Evolutionary conservation across 2,329 filamentous ascomycete species (phyloP), one percentile per base, ranked within the genome.

Genomic region (Penicillium psychrosexuale): DNA sequence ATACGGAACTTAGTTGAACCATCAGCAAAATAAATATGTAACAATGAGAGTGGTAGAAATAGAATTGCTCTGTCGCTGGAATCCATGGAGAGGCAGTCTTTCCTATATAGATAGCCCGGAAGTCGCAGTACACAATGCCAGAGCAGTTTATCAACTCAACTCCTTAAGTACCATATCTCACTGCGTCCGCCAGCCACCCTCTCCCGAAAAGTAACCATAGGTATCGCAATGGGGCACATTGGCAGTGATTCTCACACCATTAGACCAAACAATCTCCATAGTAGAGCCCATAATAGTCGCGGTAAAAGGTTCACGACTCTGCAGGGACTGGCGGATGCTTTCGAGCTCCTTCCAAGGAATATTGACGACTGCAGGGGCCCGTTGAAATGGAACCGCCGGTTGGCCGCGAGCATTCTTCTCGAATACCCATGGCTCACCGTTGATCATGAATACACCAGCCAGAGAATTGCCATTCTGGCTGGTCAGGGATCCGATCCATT

Each of bases 391-490:
- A 17, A 19, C 34, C 8, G 52, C 52, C 3, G 47, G 38, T 50
- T 44, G n/a, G 6, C 47, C 34, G 8, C 28, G 39, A 13, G 50
- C 13, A 28, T 55, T 51, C 39, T 55, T 55, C 22, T 55, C 52
- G n/a, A 55, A 55, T 6, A 55, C 47, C 52, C 52, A 55, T 31
- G 47, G 47, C 47, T 55, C 52, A 17, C 52, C 52, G 3, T 55
- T 44, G 36, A 55, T 51, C 47, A 45, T 45, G 39, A 55, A 55
- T 19, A 55, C 28, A 12, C 52, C 52, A 7, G 52, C 52, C 52
- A 55, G 47, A 31, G 39, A 55, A 17, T 50, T n/a, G n/a, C 33
- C 52, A 17, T 44, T 44, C 39, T 55, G 47, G 9, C 39, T 45
- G 1, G 40, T 55, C 5, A 55, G 24, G 12, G 47, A 51, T 28